Evolutionary conservation across 2,329 filamentous ascomycete genomes (phyloP).

Genomic region (Cladosporium sp.): DNA sequence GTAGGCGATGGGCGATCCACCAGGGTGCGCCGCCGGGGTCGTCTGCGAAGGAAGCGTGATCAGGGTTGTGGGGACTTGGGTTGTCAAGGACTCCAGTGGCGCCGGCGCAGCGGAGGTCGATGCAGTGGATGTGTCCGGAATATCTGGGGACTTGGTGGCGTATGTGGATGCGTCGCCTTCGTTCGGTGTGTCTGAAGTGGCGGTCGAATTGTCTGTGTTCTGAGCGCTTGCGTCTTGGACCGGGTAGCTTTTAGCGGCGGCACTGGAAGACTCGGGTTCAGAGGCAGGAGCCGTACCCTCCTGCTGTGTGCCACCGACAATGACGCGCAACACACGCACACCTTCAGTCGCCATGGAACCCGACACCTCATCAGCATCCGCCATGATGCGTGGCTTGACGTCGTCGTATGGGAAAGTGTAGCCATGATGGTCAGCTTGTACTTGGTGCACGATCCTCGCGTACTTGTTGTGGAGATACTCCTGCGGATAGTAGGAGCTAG

Average conservation of each 20-base stretch:
- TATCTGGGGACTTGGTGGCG: not conserved
- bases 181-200: not conserved
- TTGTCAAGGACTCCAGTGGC: not conserved
- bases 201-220: not conserved
- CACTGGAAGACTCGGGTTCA: not conserved
- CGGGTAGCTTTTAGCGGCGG: not conserved
- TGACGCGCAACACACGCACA: constrained; percentile 45
- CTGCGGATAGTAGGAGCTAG: constrained; percentile 46
- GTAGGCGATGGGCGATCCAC: not conserved
- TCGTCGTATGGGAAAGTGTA: constrained; percentile 72
- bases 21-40: not conserved
- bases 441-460: constrained; percentile 59
- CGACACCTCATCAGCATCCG: not conserved
- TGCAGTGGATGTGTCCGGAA: not conserved
- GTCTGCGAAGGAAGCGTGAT: not conserved
- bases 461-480: constrained; percentile 52
- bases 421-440: constrained; percentile 59
- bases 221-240: not conserved
- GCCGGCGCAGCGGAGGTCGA: not conserved
- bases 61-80: not conserved
- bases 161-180: not conserved
- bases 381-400: constrained; percentile 51
- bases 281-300: not conserved
- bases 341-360: constrained; percentile 54
- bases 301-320: not conserved